phyloP scores from a whole-genome alignment of 352 stramenopile species.

The Pythium phragmiticola region DNA sequence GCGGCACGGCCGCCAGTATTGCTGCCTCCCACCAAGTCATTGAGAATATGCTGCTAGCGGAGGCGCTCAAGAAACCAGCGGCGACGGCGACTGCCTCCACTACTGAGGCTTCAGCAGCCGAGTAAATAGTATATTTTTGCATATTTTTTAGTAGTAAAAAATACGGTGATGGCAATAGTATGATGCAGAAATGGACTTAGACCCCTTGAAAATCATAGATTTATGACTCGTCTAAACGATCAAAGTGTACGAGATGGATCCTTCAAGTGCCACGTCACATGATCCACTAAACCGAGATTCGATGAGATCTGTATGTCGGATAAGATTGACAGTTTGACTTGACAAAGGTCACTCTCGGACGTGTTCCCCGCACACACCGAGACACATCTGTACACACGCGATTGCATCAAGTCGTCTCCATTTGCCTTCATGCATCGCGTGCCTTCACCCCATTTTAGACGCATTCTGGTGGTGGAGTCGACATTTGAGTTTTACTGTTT shows the following conservation, averaged over 20 bases:
- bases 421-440: not conserved
- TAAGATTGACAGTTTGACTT: too few relatives aligned
- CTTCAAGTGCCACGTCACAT: too few relatives aligned
- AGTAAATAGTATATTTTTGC: not conserved
- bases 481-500: too few relatives aligned
- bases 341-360: too few relatives aligned
- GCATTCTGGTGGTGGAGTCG: too few relatives aligned
- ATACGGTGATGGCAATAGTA: slow-evolving; percentile 9
- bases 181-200: not conserved
- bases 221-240: not conserved
- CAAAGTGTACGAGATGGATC: too few relatives aligned
- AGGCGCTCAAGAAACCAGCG: slow-evolving; percentile 20
- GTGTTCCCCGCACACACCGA: too few relatives aligned
- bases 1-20: slow-evolving; percentile 24
- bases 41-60: slow-evolving; percentile 30
- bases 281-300: too few relatives aligned
- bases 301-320: too few relatives aligned
- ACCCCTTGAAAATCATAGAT: not conserved
- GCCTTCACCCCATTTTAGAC: not conserved
- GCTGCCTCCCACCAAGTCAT: slow-evolving; percentile 25
- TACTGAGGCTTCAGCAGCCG: not conserved
- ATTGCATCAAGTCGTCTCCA: not conserved
- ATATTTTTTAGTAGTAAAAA: not conserved
- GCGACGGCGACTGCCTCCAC: not conserved
- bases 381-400: too few relatives aligned